Evolutionary conservation across 2,329 filamentous ascomycete species (phyloP).

Genomic region (Aspergillus hortae): DNA sequence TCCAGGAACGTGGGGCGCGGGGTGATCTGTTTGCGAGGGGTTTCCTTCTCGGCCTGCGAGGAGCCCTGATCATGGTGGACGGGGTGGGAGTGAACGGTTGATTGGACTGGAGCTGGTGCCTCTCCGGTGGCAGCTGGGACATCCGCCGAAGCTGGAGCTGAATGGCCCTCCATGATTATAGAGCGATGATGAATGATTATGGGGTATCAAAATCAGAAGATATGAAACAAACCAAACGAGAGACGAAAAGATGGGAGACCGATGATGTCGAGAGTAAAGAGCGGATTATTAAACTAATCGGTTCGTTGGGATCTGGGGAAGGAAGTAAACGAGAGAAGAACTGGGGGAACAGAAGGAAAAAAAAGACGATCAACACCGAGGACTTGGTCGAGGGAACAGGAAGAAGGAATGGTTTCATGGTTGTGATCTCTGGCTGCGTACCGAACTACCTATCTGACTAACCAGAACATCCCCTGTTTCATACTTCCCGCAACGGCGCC

Average conservation of each 20-base stretch:
- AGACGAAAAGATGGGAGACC: not conserved
- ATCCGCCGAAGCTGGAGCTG: constrained; percentile 7
- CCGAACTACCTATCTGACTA: no score
- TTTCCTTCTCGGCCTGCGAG: constrained; percentile 20
- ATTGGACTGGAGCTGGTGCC: constrained; percentile 17
- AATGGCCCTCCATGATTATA: constrained; percentile 2
- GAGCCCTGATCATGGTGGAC: constrained; percentile 5
- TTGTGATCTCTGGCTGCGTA: no score
- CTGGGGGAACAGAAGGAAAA: not conserved
- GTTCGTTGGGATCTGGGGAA: not conserved
- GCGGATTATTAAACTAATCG: not conserved
- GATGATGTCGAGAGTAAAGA: not conserved
- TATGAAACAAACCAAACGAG: not conserved
- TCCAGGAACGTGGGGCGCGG: constrained; percentile 33
- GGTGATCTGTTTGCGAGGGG: constrained; percentile 19
- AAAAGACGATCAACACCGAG: not conserved
- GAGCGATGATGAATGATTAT: constrained; percentile 2
- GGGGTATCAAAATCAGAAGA: not conserved
- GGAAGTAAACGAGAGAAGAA: not conserved
- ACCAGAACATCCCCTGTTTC: constrained; percentile 2
- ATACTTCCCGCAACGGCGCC: constrained; percentile 3
- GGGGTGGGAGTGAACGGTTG: constrained; percentile 12
- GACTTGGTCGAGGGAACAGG: no score
- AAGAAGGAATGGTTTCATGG: no score
- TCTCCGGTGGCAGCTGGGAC: constrained; percentile 12